Evolutionary conservation across 1,139 yeast genomes (phyloP).

Genomic region (Kodamaea derodonti): DNA sequence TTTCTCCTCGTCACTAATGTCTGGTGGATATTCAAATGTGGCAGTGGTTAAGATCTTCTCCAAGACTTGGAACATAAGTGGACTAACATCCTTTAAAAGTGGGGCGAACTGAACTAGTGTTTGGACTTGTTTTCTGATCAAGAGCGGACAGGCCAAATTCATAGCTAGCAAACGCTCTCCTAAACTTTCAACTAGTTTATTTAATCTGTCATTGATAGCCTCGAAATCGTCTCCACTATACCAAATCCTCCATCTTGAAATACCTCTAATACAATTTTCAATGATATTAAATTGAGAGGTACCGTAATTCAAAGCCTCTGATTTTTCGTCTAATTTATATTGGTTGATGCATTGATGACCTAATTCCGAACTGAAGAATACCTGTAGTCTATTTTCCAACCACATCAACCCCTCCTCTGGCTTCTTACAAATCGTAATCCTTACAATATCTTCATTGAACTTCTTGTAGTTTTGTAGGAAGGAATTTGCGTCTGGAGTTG

Average conservation of each 20-base stretch:
- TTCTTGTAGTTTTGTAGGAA: slow-evolving; percentile 80
- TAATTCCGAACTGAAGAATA: slow-evolving; percentile 67
- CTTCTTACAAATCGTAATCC: slow-evolving; percentile 80
- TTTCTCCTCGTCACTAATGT: slow-evolving; percentile 65
- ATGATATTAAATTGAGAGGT: slow-evolving; percentile 81
- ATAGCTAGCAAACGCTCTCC: slow-evolving; percentile 76
- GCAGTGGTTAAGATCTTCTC: slow-evolving; percentile 88
- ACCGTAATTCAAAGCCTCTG: slow-evolving; percentile 71
- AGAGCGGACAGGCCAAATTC: slow-evolving; percentile 73
- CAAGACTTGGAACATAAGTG: slow-evolving; percentile 73
- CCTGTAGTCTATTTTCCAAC: slow-evolving; percentile 71
- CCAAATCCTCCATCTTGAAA: slow-evolving; percentile 97
- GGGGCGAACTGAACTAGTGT: slow-evolving; percentile 98
- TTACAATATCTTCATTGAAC: slow-evolving; percentile 84
- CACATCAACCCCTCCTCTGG: slow-evolving; percentile 81
- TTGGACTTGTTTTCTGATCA: slow-evolving; percentile 83
- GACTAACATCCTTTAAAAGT: slow-evolving; percentile 68
- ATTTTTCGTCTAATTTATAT: slow-evolving; percentile 54
- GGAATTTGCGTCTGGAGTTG: slow-evolving; percentile 72
- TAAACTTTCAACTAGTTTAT: slow-evolving; percentile 65
- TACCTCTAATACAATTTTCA: slow-evolving; percentile 88
- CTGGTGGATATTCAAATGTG: slow-evolving; percentile 74
- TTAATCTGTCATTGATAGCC: slow-evolving; percentile 51
- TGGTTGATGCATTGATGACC: slow-evolving; percentile 65
- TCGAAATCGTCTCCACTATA: slow-evolving; percentile 65